Base-by-base conservation (phyloP, 1,139 yeast species). In the Meyerozyma sp. region DNA sequence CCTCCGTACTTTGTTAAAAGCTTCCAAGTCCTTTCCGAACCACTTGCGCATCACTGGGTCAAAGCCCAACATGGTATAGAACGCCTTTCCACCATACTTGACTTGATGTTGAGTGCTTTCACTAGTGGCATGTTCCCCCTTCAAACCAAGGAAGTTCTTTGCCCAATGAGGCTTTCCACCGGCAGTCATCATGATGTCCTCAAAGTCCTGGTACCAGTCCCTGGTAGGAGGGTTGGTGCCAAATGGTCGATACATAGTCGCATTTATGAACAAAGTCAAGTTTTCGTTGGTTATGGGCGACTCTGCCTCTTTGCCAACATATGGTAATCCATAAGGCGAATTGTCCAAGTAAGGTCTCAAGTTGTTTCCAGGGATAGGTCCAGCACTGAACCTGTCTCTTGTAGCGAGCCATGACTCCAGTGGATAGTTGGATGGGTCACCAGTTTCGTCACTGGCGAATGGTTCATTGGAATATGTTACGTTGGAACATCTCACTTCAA, bases 101-200 rank as follows among this genome's bases (percentile, higher is more conserved):
- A 68, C 49, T 52, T 73, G 78, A 23, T 65, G 67, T 25, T 60
- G 40, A 44, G 69, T 65, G 47, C 70, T 73, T 36, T 64, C 69
- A 4, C 61, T 63, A 1, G 70, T 65, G 46, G 65, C 66, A 42
- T 67, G 68, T 10, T 55, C 56, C 7, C 70, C 49, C 72, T 8
- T 68, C 69, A 28, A 66, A 2, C 96, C 96, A 51, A 90, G 74
- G 61, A 90, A 93, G 65, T 91, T 91, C 72, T 93, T 93, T n/a
- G 98, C 98, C 98, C 98, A 93, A 62, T 93, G 98, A 1, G 98
- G 98, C 60, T 84, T 87, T 40, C 98, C 98, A 35, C 87, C 91
- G 20, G 85, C 91, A 30, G 78, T 80, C 43, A 75, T 73, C 73
- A 91, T 73, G 1, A 88, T 77, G 46, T 78, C 76, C 63, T 93